Evolutionary conservation across 2,329 filamentous ascomycete genomes (phyloP), one percentile per base, ranked within the genome.

Genomic region (Raffaelea arxii): DNA sequence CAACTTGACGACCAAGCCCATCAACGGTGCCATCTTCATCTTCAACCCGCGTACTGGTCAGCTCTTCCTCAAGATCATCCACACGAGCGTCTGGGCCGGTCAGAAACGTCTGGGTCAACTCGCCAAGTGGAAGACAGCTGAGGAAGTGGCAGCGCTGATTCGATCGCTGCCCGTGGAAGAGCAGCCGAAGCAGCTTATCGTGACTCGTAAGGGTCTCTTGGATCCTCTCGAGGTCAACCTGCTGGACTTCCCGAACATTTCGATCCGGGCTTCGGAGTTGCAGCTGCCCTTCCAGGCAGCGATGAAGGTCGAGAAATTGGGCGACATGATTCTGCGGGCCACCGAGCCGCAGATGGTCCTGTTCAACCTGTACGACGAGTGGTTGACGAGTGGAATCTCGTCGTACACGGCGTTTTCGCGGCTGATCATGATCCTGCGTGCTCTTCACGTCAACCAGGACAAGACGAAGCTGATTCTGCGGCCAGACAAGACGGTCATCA

Each of bases 341-440:
- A 98, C 92, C 0, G 92, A 97, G 63, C 92, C 92, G n/a, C 92
- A 98, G 68, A 98, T 98, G 92, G 92, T 98, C 45, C 77, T 98
- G 9, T 98, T 97, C 78, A 98, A 98, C 61, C 72, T 98, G 35
- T 98, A 97, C 59, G 92, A 98, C 58, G 92, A 98, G 65, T 98
- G 92, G 92, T 69, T 97, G 52, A 97, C 97, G 80, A 91, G 85
- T 16, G 53, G 53, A 18, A 94, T 98, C 51, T 97, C 92, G 1
- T 96, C 92, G 0, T 98, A 97, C 71, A 98, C 92, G 6, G 92
- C 92, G 5, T 98, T 98, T 70, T 98, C 92, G 22, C 84, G 92
- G 68, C 72, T 98, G 49, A 83, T 98, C 53, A 71, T 98, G 52
- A 97, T 98, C 50, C 70, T 98, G 46, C 86, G 92, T 65, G 91